Base-by-base conservation (phyloP, 176 grass and related monocot species). In the Musa itinerans region DNA sequence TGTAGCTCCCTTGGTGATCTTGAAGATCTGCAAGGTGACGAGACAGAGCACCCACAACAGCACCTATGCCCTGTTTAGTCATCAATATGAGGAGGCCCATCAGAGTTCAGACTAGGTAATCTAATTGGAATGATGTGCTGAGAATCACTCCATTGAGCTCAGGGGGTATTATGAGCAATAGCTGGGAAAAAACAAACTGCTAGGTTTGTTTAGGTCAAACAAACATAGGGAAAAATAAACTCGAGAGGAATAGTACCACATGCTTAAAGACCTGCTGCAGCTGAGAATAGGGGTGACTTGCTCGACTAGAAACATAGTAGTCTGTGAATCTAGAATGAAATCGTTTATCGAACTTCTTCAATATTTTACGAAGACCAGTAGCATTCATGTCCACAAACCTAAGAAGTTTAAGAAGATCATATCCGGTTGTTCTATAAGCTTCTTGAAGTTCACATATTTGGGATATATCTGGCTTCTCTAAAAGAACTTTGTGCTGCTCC, bases 211-310 rank as follows among this genome's bases (percentile, higher is more conserved):
- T 49, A 72, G 26, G 26, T 53, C 22, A 22, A 79, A 65, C 54
- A 43, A 74, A 85, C 1, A 65, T 43, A 64, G 26, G 21, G 52
- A 76, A 61, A 48, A 75, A 52, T 5, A 13, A 54, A 52, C 10
- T 58, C 0, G 29, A 65, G 20, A 71, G 56, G 59, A 75, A 69
- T 50, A 67, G 19, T 93, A 97, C 94, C 87, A 97, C 94, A 89
- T 97, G 94, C 75, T 97, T 97, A 72, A 97, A 91, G 78, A 97
- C 87, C 72, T 88, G 90, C 61, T 97, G 90, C 72, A 97, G 85
- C 78, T 90, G 90, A 70, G 94, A 97, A 83, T 90, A 93, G 49
- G 94, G 94, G 79, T 97, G 94, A 52, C 87, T 93, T 54, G 94
- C 82, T 50, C 94, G 88, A 81, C 88, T 97, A 19, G 82, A 86